Percentiles rank a stretch among this genome's conserved stretches.
Conservation (phyloP, 2,329 filamentous ascomycete species). For the Colletotrichum sp. region DNA sequence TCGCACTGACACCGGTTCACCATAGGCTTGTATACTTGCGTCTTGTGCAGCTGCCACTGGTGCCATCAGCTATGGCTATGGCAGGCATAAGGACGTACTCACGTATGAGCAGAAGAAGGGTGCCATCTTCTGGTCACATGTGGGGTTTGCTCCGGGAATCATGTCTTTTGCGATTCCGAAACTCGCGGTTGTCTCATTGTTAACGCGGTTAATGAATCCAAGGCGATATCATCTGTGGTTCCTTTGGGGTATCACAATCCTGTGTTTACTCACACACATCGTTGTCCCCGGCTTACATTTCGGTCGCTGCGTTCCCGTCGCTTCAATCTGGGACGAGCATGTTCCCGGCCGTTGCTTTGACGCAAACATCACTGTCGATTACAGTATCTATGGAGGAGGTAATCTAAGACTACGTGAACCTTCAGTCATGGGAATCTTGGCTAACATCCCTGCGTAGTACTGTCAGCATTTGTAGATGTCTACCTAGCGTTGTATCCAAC, state of each 20-base stretch:
- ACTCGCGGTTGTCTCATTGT: constrained; percentile 42
- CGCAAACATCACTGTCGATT: constrained; percentile 39
- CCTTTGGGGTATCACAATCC: constrained; percentile 39
- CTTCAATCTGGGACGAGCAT: constrained; percentile 41
- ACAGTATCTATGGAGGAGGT: constrained; percentile 16
- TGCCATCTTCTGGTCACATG: constrained; percentile 38
- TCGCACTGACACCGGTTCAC: not conserved
- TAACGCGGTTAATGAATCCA: constrained; percentile 42
- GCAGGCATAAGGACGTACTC: constrained; percentile 39
- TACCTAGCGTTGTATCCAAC: constrained; percentile 47
- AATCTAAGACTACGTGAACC: not conserved
- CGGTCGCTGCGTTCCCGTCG: constrained; percentile 43
- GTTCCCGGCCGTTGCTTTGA: constrained; percentile 38
- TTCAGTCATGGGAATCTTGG: not conserved
- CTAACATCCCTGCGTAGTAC: constrained; percentile 21
- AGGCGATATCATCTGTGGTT: constrained; percentile 33
- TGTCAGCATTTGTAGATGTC: constrained; percentile 41
- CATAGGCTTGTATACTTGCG: not conserved
- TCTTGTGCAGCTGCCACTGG: constrained; percentile 36
- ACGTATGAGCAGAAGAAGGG: constrained; percentile 28
- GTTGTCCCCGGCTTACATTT: constrained; percentile 41
- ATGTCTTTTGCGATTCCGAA: constrained; percentile 45
- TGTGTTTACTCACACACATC: constrained; percentile 35
- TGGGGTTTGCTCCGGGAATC: constrained; percentile 40
- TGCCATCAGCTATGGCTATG: constrained; percentile 41